Conservation (phyloP, 768 basidiomycete genomes). For the Symmetrospora coprosmae region DNA sequence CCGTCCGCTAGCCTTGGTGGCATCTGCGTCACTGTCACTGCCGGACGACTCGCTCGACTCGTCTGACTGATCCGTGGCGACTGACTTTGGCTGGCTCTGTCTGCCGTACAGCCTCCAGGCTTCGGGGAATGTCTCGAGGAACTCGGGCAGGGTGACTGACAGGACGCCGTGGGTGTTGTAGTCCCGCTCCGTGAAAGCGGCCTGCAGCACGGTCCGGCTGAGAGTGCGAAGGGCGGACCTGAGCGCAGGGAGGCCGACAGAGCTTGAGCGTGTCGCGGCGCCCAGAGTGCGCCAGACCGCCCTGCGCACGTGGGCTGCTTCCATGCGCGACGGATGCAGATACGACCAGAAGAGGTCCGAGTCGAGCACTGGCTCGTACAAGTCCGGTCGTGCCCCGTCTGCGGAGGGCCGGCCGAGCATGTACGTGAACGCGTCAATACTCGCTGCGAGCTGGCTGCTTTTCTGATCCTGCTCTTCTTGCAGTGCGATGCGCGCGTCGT, state of each 20-base stretch:
- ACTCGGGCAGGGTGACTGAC: not conserved
- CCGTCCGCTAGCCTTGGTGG: not conserved
- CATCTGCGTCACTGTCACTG: not conserved
- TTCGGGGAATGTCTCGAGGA: not conserved
- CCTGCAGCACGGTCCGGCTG: not conserved
- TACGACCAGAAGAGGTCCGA: constrained; percentile 3
- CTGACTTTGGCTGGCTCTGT: no score
- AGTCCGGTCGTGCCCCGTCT: not conserved
- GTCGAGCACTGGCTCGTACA: not conserved
- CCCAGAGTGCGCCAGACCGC: not conserved
- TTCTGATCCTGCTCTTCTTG: not conserved
- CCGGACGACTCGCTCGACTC: not conserved
- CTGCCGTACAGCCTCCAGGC: not conserved
- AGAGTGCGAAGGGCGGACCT: not conserved
- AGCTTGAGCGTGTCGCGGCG: not conserved
- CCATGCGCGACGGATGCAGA: not conserved
- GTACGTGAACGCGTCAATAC: constrained; percentile 2
- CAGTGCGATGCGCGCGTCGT: not conserved
- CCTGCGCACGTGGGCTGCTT: not conserved
- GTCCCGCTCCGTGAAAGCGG: not conserved
- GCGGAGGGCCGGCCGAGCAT: not conserved
- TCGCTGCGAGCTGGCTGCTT: not conserved
- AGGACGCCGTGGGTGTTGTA: not conserved
- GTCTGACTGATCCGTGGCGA: no score
- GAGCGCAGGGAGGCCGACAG: not conserved